These are phyloP conservation scores for Raphanus sativus DNA, from an alignment of 345 rosid species.

Conservation along the genomic window DNA sequence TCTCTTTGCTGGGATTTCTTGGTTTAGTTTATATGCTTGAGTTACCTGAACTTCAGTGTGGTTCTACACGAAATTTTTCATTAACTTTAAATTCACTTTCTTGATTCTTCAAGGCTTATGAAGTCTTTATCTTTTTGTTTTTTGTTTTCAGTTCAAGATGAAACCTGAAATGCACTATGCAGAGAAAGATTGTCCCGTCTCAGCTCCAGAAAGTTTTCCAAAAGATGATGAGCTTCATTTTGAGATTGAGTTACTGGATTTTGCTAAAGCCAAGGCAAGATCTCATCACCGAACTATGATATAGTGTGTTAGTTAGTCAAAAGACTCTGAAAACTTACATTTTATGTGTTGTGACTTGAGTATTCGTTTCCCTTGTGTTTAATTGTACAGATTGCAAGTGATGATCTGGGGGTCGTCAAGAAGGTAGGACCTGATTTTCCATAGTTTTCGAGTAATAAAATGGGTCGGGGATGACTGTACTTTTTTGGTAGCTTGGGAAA, in stretches of 20 bases:
- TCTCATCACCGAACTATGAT: conserved; percentile 8
- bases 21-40: conserved; percentile 1
- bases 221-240: conserved; percentile 95
- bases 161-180: conserved; percentile 92
- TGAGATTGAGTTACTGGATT: conserved; percentile 87
- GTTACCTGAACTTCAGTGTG: not conserved
- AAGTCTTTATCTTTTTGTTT: not conserved
- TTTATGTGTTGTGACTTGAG: not conserved
- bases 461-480: not conserved
- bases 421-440: conserved; percentile 53
- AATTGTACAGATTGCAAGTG: conserved; percentile 67
- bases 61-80: not conserved
- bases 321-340: conserved; percentile 11
- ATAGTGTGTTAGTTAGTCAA: not conserved
- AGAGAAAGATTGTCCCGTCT: conserved; percentile 82
- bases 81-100: conserved; percentile 8
- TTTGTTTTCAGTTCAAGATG: conserved; percentile 77
- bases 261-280: conserved; percentile 80
- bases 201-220: conserved; percentile 66
- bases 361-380: conserved; percentile 16
- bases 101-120: conserved; percentile 1
- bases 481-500: conserved; percentile 5
- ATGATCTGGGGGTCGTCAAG: conserved; percentile 87
- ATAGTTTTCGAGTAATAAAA: too few species aligned
- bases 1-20: not conserved